These are phyloP conservation scores for Funneliformis mosseae DNA, from an alignment of 192 early-diverging fungal species.

Conservation along the genomic window DNA sequence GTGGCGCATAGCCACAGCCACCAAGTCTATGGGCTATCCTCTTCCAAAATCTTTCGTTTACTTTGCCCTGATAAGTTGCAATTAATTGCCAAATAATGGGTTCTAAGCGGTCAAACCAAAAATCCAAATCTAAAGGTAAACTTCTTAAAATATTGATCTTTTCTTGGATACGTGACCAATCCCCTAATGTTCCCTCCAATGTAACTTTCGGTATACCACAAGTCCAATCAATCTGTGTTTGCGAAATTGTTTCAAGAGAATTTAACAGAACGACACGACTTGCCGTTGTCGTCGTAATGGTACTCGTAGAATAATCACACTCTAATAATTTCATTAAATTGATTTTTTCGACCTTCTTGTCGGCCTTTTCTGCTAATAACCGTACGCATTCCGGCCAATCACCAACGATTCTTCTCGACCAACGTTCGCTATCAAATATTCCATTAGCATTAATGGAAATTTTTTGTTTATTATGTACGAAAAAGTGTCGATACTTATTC, in stretches of 20 bases:
- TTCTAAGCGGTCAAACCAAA: constrained; percentile 17
- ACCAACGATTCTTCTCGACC: not conserved
- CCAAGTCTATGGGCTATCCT: not conserved
- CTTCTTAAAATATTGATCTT: not conserved
- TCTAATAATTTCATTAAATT: constrained; percentile 15
- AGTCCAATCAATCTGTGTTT: not conserved
- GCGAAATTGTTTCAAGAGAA: not conserved
- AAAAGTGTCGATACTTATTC: constrained; percentile 15
- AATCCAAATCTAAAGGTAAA: constrained; percentile 18
- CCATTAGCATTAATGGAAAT: constrained; percentile 12
- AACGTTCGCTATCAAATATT: not conserved
- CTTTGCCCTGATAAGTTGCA: constrained; percentile 1
- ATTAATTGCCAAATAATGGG: constrained; percentile 14
- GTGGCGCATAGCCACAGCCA: not conserved
- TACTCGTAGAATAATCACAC: constrained; percentile 21
- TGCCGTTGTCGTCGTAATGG: not conserved
- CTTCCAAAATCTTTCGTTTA: constrained; percentile 23
- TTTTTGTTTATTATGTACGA: constrained; percentile 11
- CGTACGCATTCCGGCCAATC: constrained; percentile 10
- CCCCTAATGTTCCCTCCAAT: constrained; percentile 5
- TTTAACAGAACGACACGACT: constrained; percentile 21
- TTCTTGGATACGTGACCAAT: constrained; percentile 9
- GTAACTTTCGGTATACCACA: constrained; percentile 31
- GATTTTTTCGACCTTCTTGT: constrained; percentile 2
- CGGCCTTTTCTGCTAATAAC: not conserved